These are phyloP conservation scores for Podospora didyma DNA, from an alignment of 495 filamentous ascomycete species.

Conservation along the genomic window DNA sequence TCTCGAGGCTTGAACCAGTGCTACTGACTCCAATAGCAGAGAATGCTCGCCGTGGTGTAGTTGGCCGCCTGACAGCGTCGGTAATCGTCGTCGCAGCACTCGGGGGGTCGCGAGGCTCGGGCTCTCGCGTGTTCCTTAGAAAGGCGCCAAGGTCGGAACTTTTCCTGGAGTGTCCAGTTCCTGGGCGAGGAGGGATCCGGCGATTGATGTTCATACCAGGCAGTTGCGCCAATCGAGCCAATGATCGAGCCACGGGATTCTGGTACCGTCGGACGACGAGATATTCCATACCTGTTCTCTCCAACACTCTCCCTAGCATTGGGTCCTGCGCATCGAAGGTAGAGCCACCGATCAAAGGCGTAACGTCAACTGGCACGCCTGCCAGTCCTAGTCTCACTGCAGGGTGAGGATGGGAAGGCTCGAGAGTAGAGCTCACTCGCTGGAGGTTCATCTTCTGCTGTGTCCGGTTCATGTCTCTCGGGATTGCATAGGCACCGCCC, in stretches of 20 bases:
- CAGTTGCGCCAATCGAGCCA: conserved; percentile 48
- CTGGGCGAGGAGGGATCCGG: conserved; percentile 31
- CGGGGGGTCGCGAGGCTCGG: background rate
- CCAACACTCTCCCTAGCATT: conserved; percentile 52
- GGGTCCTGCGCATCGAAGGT: conserved; percentile 47
- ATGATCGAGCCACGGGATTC: conserved; percentile 57
- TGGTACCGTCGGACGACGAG: conserved; percentile 63
- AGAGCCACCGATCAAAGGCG: conserved; percentile 33
- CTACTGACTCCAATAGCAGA: conserved; percentile 25
- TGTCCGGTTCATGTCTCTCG: conserved; percentile 55
- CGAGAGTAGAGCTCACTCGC: conserved; percentile 61
- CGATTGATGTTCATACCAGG: conserved; percentile 44
- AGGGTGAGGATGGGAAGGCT: conserved; percentile 44
- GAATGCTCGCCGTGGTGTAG: conserved; percentile 24
- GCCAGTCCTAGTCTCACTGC: conserved; percentile 27
- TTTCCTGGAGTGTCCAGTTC: conserved; percentile 13
- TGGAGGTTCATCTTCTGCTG: conserved; percentile 72
- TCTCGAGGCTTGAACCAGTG: conserved; percentile 37
- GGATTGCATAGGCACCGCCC: conserved; percentile 20
- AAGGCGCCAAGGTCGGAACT: conserved; percentile 9
- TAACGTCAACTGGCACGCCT: conserved; percentile 29
- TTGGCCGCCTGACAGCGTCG: conserved; percentile 13
- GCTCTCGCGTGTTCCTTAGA: background rate
- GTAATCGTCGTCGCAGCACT: background rate
- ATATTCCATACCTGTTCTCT: conserved; percentile 62